Percentiles rank a stretch among this genome's conserved stretches.
Evolutionary conservation across 495 filamentous ascomycete species (phyloP).

Genomic region (Filosporella fistucella): DNA sequence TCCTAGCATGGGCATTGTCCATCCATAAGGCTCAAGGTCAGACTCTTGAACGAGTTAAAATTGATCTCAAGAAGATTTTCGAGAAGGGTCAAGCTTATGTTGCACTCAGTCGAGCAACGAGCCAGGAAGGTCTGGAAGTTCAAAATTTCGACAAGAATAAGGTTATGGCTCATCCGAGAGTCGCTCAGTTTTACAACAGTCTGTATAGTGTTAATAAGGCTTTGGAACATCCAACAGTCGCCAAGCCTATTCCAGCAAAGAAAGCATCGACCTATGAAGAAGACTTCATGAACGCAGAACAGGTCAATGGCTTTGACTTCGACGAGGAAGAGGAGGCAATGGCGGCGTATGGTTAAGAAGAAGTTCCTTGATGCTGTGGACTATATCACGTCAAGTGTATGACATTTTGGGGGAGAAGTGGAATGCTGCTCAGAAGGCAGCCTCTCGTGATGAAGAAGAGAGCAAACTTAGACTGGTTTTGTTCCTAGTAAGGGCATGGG

Average conservation of each 20-base stretch:
- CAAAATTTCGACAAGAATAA: slow-evolving; percentile 82
- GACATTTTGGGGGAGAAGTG: too few species aligned
- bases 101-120: slow-evolving; percentile 78
- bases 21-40: slow-evolving; percentile 99
- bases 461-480: too few species aligned
- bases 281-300: slow-evolving; percentile 9
- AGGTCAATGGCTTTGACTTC: slow-evolving; percentile 23
- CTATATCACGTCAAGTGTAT: too few species aligned
- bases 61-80: slow-evolving; percentile 87
- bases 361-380: too few species aligned
- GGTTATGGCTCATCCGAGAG: slow-evolving; percentile 90
- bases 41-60: slow-evolving; percentile 90
- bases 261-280: slow-evolving; percentile 11
- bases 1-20: slow-evolving; percentile 92
- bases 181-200: slow-evolving; percentile 77
- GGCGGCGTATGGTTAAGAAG: slow-evolving; percentile 24
- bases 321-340: slow-evolving; percentile 32
- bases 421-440: too few species aligned
- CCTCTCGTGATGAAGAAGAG: too few species aligned
- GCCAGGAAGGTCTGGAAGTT: slow-evolving; percentile 83
- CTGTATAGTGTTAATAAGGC: slow-evolving; percentile 58
- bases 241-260: slow-evolving; percentile 5
- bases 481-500: too few species aligned
- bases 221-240: slow-evolving; percentile 14
- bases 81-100: slow-evolving; percentile 93